Conservation (phyloP, 345 rosid genomes). For the Eucalyptus sp. region DNA sequence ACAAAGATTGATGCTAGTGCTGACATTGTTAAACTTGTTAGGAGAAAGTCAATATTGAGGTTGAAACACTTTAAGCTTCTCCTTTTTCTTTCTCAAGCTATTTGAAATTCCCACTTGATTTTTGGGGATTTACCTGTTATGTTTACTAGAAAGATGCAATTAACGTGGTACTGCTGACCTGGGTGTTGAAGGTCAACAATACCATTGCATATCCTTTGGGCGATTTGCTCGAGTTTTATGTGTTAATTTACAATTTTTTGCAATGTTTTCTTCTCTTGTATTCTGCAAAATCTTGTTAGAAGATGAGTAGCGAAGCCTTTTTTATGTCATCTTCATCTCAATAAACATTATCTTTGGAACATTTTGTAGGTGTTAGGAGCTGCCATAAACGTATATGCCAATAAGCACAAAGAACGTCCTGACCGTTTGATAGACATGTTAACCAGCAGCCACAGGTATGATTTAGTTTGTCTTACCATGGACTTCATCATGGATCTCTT, state of each 20-base stretch:
- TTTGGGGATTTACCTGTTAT: neutral
- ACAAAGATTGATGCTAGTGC: neutral
- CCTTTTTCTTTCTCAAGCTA: neutral
- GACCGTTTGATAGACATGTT: slow-evolving; percentile 97
- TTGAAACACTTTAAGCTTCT: neutral
- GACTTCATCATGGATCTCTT: neutral
- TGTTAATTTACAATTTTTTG: neutral
- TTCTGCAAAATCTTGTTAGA: neutral
- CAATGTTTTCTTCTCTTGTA: neutral
- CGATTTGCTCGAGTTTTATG: neutral
- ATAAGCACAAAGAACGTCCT: slow-evolving; percentile 94
- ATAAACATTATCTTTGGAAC: neutral
- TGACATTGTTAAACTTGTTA: neutral
- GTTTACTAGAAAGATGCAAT: neutral
- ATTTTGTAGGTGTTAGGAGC: slow-evolving; percentile 72
- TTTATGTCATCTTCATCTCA: neutral
- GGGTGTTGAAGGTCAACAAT: neutral
- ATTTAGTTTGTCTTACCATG: neutral
- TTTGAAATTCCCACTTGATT: neutral
- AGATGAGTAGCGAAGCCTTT: neutral
- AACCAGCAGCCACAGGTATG: slow-evolving; percentile 91
- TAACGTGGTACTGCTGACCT: neutral
- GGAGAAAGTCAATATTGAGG: neutral
- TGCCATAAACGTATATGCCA: slow-evolving; percentile 90
- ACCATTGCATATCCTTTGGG: neutral